These are phyloP conservation scores for Xanthoconium stramineum DNA, from an alignment of 768 basidiomycete species.

Conservation along the genomic window DNA sequence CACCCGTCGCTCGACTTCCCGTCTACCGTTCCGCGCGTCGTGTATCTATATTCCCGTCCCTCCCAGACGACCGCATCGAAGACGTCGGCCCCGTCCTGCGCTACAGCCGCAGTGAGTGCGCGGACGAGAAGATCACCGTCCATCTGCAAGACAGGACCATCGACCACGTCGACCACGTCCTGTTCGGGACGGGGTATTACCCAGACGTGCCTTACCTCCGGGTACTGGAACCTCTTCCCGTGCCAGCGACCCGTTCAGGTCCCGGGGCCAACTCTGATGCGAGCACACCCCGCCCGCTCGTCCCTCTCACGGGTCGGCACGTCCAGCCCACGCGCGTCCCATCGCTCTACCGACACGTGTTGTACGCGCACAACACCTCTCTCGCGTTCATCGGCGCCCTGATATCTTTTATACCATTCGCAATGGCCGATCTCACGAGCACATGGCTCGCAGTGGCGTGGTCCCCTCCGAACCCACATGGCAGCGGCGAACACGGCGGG, in stretches of 20 bases:
- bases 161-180: constrained; percentile 39
- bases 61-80: constrained; percentile 42
- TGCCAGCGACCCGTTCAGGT: too few species aligned
- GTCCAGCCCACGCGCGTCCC: constrained; percentile 40
- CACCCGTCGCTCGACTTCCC: constrained; percentile 35
- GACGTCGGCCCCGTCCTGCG: constrained; percentile 41
- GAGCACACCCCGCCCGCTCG: constrained; percentile 6
- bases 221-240: constrained; percentile 17
- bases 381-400: constrained; percentile 46
- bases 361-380: constrained; percentile 46
- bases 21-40: constrained; percentile 48
- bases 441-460: constrained; percentile 48
- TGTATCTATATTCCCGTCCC: constrained; percentile 39
- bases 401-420: constrained; percentile 46
- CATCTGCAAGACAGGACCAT: constrained; percentile 37
- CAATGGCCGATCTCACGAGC: constrained; percentile 46
- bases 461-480: constrained; percentile 4
- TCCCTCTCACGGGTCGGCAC: constrained; percentile 27
- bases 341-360: constrained; percentile 40
- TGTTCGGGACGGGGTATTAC: constrained; percentile 48
- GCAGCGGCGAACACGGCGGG: too few species aligned
- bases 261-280: too few species aligned
- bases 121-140: constrained; percentile 30
- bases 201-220: constrained; percentile 41
- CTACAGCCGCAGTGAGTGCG: constrained; percentile 21